Conservation (phyloP, 192 early-diverging fungal species). For the Mortierella claussenii region DNA sequence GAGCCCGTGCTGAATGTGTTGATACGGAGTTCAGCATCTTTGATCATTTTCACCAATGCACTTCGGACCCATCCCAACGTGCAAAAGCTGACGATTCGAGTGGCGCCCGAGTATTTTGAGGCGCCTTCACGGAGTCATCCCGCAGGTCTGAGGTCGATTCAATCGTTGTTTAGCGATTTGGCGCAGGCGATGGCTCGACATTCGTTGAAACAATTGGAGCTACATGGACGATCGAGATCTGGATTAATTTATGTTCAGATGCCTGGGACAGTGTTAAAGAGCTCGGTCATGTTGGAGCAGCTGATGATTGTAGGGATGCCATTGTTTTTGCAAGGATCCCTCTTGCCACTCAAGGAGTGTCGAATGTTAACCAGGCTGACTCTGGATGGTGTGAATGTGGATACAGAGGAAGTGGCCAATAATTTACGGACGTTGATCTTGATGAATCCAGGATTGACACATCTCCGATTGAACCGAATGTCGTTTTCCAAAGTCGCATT, state of each 20-base stretch:
- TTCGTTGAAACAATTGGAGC: not conserved
- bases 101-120: constrained; percentile 11
- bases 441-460: not conserved
- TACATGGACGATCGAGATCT: not conserved
- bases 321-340: not conserved
- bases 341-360: not conserved
- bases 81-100: constrained; percentile 2
- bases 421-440: not conserved
- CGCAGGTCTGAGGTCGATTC: not conserved
- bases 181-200: not conserved
- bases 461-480: not conserved
- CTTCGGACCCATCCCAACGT: not conserved
- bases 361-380: not conserved
- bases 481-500: not conserved
- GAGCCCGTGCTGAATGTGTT: not conserved
- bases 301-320: constrained; percentile 5
- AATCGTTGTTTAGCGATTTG: constrained; percentile 1
- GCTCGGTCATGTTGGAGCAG: not conserved
- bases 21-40: not conserved
- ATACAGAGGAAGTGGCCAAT: constrained; percentile 1
- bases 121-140: not conserved
- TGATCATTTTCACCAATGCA: constrained; percentile 15
- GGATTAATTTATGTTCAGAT: not conserved
- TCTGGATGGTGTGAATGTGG: not conserved
- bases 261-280: not conserved